Percentiles rank a stretch among this genome's conserved stretches.
phyloP scores from a whole-genome alignment of 352 stramenopile species.

The Phytophthora hybrid region DNA sequence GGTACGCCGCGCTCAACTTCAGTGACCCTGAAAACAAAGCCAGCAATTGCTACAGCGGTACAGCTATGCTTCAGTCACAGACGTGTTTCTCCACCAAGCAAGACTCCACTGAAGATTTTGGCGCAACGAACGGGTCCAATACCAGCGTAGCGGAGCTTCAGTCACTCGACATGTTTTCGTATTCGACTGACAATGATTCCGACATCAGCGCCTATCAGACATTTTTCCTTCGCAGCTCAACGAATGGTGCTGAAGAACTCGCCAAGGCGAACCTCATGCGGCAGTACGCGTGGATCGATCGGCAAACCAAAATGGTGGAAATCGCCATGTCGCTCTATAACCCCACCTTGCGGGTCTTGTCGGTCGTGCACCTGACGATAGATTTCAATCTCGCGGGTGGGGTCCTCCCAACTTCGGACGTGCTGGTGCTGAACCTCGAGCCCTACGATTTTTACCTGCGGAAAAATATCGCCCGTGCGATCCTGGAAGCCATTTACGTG shows the following conservation, averaged over 20 bases:
- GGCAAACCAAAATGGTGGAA: conserved; percentile 61
- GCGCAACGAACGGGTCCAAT: conserved; percentile 46
- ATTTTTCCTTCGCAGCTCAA: conserved; percentile 63
- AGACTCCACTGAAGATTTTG: conserved; percentile 50
- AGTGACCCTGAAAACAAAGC: conserved; percentile 44
- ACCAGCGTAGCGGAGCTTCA: conserved; percentile 34
- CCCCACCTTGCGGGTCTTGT: conserved; percentile 67
- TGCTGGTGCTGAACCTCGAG: conserved; percentile 72
- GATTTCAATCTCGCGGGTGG: conserved; percentile 70
- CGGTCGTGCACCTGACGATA: conserved; percentile 63
- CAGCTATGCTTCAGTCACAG: conserved; percentile 42
- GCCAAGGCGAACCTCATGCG: conserved; percentile 47
- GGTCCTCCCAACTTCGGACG: conserved; percentile 47
- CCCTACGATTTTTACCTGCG: conserved; percentile 67
- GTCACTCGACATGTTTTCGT: conserved; percentile 70
- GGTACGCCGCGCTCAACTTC: conserved; percentile 59
- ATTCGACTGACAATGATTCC: conserved; percentile 51
- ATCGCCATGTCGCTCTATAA: conserved; percentile 76
- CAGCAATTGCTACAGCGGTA: conserved; percentile 59
- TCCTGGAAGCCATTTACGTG: conserved; percentile 60
- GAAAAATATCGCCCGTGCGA: conserved; percentile 54
- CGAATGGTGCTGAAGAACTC: conserved; percentile 41
- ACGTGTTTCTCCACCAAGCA: conserved; percentile 50
- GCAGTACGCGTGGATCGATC: conserved; percentile 63
- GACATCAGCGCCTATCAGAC: conserved; percentile 58